Conservation (phyloP, 169 alveolate genomes). For the Cryptosporidium felis region DNA sequence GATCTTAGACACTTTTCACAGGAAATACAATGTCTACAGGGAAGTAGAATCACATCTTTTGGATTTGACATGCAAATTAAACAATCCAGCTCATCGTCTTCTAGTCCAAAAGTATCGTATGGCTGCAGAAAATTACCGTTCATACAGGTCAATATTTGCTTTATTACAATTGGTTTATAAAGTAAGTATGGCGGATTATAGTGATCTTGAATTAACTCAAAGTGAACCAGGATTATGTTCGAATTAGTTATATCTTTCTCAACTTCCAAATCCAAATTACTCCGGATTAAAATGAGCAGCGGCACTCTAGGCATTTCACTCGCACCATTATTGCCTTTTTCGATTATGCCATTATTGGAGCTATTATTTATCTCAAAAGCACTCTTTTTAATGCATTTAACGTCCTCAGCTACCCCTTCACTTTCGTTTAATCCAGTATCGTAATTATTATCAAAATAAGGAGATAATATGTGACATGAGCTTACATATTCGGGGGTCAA, state of each 20-base stretch:
- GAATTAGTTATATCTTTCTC: not conserved
- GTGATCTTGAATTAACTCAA: slow-evolving; percentile 43
- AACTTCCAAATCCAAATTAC: too few species aligned
- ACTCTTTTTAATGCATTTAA: not conserved
- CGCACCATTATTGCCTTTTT: too few species aligned
- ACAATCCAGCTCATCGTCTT: slow-evolving; percentile 72
- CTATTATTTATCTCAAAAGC: too few species aligned
- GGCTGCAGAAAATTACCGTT: slow-evolving; percentile 30
- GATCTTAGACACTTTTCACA: slow-evolving; percentile 76
- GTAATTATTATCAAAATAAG: not conserved
- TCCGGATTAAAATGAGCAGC: too few species aligned
- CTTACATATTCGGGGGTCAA: slow-evolving; percentile 45
- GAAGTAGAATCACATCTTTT: slow-evolving; percentile 69
- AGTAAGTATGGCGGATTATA: slow-evolving; percentile 30
- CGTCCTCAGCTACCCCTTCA: not conserved
- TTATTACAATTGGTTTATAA: slow-evolving; percentile 47
- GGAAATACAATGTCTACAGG: slow-evolving; percentile 56
- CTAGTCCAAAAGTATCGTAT: slow-evolving; percentile 63
- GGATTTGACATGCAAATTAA: slow-evolving; percentile 74
- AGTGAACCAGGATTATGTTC: slow-evolving; percentile 4
- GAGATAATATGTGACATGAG: slow-evolving; percentile 20
- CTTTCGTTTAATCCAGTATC: not conserved
- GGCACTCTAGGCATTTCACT: too few species aligned
- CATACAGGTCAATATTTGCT: not conserved
- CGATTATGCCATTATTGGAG: too few species aligned